These are phyloP conservation scores for Cladophialophora psammophila DNA, from an alignment of 2,329 filamentous ascomycete genomes.

Conservation along the genomic window DNA sequence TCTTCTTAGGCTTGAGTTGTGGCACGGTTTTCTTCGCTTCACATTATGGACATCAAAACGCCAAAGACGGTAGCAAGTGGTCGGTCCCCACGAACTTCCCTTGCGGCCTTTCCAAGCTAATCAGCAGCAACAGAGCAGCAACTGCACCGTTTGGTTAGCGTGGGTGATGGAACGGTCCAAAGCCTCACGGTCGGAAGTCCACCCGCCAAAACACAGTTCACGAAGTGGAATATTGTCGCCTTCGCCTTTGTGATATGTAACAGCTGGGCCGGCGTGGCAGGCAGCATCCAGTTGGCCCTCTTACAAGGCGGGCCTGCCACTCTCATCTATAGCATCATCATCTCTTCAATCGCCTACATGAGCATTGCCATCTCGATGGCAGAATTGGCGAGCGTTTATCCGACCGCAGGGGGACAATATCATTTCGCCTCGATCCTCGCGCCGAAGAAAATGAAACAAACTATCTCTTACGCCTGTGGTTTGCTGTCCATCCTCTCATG, in stretches of 20 bases:
- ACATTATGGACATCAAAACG: constrained; percentile 5
- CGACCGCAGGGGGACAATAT: constrained; percentile 45
- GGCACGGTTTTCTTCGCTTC: background rate
- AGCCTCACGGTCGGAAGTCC: constrained; percentile 4
- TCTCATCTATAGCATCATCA: constrained; percentile 23
- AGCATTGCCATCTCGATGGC: constrained; percentile 38
- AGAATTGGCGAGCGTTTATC: constrained; percentile 44
- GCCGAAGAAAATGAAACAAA: constrained; percentile 30
- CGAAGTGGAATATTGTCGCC: constrained; percentile 17
- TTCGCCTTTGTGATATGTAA: constrained; percentile 39
- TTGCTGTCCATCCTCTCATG: constrained; percentile 40
- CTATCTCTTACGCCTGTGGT: constrained; percentile 39
- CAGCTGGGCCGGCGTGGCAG: constrained; percentile 41
- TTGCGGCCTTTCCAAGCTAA: background rate
- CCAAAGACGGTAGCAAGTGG: constrained; percentile 1
- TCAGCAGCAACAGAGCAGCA: background rate
- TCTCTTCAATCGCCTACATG: constrained; percentile 25
- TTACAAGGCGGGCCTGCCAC: constrained; percentile 30
- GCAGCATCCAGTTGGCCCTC: constrained; percentile 35
- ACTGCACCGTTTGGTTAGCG: constrained; percentile 3
- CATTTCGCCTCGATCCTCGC: constrained; percentile 44
- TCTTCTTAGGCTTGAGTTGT: background rate
- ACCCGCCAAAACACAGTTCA: constrained; percentile 14
- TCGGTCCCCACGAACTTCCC: background rate
- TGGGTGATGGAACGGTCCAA: constrained; percentile 15